Evolutionary conservation across 78 protist genomes (phyloP).

Genomic region (Isochrysis galbana): DNA sequence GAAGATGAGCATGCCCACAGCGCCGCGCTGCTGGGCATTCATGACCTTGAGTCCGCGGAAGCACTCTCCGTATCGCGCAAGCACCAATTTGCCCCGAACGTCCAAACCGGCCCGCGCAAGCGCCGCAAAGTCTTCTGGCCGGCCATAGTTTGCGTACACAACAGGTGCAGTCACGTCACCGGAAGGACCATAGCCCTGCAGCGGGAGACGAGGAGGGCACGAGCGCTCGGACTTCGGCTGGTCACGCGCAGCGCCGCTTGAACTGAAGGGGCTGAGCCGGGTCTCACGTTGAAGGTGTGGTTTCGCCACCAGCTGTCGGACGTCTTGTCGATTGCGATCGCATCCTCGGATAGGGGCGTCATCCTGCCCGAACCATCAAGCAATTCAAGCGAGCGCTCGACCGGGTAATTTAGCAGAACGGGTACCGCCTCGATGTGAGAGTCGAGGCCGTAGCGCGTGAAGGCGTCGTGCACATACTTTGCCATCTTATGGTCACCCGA

Average conservation of each 20-base stretch:
- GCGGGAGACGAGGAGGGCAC: neutral
- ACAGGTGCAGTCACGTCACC: constrained; percentile 17
- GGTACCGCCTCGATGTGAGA: neutral
- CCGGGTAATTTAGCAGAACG: neutral
- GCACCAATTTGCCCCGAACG: constrained; percentile 9
- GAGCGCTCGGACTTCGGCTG: neutral
- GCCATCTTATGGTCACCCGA: neutral
- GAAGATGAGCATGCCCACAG: constrained; percentile 38
- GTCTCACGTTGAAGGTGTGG: neutral
- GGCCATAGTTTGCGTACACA: constrained; percentile 61
- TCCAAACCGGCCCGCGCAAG: constrained; percentile 9
- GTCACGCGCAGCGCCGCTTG: too few species aligned
- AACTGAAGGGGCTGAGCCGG: neutral
- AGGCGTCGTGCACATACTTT: neutral
- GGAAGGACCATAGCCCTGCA: neutral
- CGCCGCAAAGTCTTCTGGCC: constrained; percentile 51
- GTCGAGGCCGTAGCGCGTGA: neutral
- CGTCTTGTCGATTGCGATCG: neutral
- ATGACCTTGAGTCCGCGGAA: constrained; percentile 59
- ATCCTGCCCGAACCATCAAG: neutral
- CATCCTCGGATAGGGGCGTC: neutral
- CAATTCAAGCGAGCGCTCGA: neutral
- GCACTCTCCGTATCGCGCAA: constrained; percentile 55
- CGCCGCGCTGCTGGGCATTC: constrained; percentile 28
- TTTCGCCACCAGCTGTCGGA: neutral